Evolutionary conservation across 2,329 filamentous ascomycete genomes (phyloP), one percentile per base, ranked within the genome.

Genomic region (Pseudocercospora fuligena): DNA sequence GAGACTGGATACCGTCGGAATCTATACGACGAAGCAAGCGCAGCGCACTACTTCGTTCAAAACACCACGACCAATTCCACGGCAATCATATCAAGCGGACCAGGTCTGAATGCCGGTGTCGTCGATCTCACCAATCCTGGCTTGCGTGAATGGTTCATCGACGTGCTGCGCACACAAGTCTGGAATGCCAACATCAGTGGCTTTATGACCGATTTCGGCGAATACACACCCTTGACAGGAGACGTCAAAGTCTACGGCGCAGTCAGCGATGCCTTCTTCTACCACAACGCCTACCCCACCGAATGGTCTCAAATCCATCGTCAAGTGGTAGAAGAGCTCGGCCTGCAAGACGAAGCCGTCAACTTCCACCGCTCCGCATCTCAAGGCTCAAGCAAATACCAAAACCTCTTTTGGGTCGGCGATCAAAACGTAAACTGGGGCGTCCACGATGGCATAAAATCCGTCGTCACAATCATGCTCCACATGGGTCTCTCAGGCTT

Each of bases 401-500:
- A 76, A 70, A 79, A 79, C 61, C 70, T 80, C 7, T 80, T 79
- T 74, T 80, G 78, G 78, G 77, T 75, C 3, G 78, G 78, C 43
- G 78, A 80, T 53, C 77, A 80, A 58, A 73, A 79, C 53, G 76
- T 77, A 19, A 71, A 76, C 53, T 76, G 75, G 74, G 74, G 75
- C 3, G 63, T 74, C 25, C 75, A 78, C 36, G 78, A 80, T 49
- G 77, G 78, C 7, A 76, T 79, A 63, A 78, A 78, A 57, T 75
- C 76, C 19, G 74, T 74, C 25, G 70, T 79, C 25, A 79, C 76
- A 1, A 73, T 75, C 56, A 74, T 76, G 68, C 72, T 74, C 4
- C 78, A 80, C 63, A 78, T 80, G 77, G 78, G 78, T 29, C 62
- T 78, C 43, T 76, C 73, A 4, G 78, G 78, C 14, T 80, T 76